Evolutionary conservation across 345 rosid species (phyloP).

Genomic region (Eucalyptus cloeziana): DNA sequence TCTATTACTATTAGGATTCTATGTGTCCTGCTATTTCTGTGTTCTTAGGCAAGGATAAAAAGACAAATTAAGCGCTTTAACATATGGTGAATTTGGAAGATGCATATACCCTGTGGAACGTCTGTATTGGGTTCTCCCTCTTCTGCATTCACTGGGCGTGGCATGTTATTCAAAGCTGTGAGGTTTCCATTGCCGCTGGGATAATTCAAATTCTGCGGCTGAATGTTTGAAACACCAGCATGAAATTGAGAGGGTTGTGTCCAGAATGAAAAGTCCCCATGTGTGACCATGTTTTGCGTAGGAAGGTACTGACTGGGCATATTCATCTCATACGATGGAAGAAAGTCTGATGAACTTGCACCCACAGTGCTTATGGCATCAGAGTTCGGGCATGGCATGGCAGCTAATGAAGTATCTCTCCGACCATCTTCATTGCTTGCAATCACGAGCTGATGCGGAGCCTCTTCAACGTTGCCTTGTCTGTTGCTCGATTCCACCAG

Average conservation of each 20-base stretch:
- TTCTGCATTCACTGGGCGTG: background rate
- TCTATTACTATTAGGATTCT: background rate
- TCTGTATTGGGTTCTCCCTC: background rate
- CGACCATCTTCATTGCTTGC: background rate
- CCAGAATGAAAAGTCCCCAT: too few species aligned
- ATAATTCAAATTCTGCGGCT: too few species aligned
- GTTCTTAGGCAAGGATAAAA: background rate
- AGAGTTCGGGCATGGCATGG: rapidly evolving
- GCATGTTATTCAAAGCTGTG: too few species aligned
- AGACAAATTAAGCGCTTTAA: background rate
- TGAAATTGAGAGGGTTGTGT: too few species aligned
- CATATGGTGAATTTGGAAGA: background rate
- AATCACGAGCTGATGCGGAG: background rate
- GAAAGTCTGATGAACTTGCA: background rate
- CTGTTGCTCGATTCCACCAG: background rate
- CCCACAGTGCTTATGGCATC: rapidly evolving
- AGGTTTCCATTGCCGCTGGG: rapidly evolving
- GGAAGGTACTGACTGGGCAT: background rate
- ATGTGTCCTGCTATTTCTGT: rapidly evolving
- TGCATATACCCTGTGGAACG: background rate
- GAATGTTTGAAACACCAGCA: background rate
- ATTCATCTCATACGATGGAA: too few species aligned
- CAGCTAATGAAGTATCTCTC: background rate
- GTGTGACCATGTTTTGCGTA: background rate
- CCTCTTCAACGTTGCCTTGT: too few species aligned